Base-by-base conservation (phyloP, 768 basidiomycete species). In the Pisolithus marmoratus region DNA sequence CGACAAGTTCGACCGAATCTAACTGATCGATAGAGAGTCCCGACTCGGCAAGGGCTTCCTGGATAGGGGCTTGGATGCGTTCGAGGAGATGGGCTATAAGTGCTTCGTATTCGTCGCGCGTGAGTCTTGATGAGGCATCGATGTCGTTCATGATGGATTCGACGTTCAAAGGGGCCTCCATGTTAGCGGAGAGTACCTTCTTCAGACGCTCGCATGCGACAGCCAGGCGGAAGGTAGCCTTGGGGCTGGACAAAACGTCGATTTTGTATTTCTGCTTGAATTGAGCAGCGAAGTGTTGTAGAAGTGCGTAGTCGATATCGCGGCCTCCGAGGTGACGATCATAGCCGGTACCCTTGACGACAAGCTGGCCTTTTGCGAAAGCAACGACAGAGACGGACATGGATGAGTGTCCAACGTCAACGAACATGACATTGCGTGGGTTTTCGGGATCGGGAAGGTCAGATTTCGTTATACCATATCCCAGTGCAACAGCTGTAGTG, bases 181-280 rank as follows among this genome's bases (percentile, higher is more conserved):
- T 68, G 74, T 98, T 97, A 56, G 96, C 95, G 12, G 94, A 96
- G 17, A 98, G 79, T 12, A 98, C 78, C 74, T 98, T 98, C 78
- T 98, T 97, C 65, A 97, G 79, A 66, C 86, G 85, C 75, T 99
- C 96, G 67, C 93, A 93, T 19, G 88, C 85, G 15, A 86, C 85
- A 23, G 78, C 64, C 51, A 99, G 84, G 57, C 95, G 85, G 90
- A 98, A 98, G 44, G 76, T 78, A 29, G 94, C 96, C 71, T 97
- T 97, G 59, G 92, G 89, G 72, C 79, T 93, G 58, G 80, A 81
- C 63, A 92, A 68, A 60, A 98, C 94, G 68, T 98, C 94, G 65
- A 98, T 92, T 72, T 94, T 96, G 83, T 98, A 97, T 69, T 96
- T 97, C n/a, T 71, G 67, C 73, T 93, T 87, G 84, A 98, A 97